phyloP scores from a whole-genome alignment of 805 yeast genomes.

The Allodekkera sacchari region DNA sequence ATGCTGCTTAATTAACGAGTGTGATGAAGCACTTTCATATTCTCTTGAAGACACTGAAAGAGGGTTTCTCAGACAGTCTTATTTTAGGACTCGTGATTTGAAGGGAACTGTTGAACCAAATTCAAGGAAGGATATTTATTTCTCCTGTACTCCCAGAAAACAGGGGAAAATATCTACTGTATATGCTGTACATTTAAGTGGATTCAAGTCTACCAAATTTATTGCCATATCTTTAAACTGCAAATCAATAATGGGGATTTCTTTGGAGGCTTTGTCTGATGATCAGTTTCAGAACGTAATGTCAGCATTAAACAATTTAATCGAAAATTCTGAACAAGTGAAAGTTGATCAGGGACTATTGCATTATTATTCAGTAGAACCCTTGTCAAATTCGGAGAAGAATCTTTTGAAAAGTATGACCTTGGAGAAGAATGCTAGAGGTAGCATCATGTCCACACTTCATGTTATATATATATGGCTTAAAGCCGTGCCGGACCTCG shows the following conservation, averaged over 20 bases:
- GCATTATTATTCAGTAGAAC: slow-evolving; percentile 2
- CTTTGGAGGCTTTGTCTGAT: slow-evolving; percentile 22
- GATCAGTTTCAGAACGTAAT: slow-evolving; percentile 16
- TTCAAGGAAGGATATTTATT: slow-evolving; percentile 22
- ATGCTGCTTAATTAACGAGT: slow-evolving; percentile 27
- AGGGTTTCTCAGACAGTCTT: slow-evolving; percentile 10
- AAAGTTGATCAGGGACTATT: too few species aligned
- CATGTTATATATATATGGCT: slow-evolving; percentile 21
- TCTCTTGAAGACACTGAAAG: slow-evolving; percentile 26
- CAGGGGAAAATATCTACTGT: slow-evolving; percentile 11
- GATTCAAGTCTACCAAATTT: slow-evolving; percentile 10
- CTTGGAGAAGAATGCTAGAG: slow-evolving; percentile 6
- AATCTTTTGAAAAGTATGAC: slow-evolving; percentile 13
- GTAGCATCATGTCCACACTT: slow-evolving; percentile 10
- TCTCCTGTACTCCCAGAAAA: slow-evolving; percentile 8
- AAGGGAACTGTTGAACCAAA: slow-evolving; percentile 14
- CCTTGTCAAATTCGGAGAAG: slow-evolving; percentile 9
- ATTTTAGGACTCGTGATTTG: slow-evolving; percentile 6
- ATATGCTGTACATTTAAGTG: slow-evolving; percentile 8
- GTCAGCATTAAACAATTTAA: too few species aligned
- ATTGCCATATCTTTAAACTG: slow-evolving; percentile 15
- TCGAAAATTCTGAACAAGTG: slow-evolving; percentile 4
- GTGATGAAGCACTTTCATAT: slow-evolving; percentile 30
- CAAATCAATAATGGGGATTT: slow-evolving; percentile 28
- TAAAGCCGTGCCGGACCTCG: slow-evolving; percentile 13